These are phyloP conservation scores for Globisporangium alternatum DNA, from an alignment of 352 stramenopile species.

Conservation along the genomic window DNA sequence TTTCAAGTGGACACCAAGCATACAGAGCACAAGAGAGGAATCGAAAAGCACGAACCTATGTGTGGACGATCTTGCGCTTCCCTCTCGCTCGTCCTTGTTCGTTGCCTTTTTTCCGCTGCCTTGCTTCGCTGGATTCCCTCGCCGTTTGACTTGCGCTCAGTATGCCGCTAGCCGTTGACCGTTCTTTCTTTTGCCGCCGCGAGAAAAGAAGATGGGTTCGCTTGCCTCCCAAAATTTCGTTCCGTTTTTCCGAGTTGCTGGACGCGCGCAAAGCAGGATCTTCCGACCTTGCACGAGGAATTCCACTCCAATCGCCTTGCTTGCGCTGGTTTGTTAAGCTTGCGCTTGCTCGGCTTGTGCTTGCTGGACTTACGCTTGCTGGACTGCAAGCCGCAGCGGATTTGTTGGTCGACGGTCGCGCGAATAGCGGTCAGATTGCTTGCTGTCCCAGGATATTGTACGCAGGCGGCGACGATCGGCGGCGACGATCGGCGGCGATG, in stretches of 20 bases:
- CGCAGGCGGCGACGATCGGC: too few relatives aligned
- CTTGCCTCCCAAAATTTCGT: constrained; percentile 10
- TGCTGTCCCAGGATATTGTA: not conserved
- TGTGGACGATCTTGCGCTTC: constrained; percentile 2
- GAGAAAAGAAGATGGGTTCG: constrained; percentile 6
- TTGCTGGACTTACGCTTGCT: not conserved
- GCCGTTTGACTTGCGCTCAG: not conserved
- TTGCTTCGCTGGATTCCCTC: not conserved
- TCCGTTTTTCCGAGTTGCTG: constrained; percentile 8
- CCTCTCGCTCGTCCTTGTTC: not conserved
- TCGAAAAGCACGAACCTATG: not conserved
- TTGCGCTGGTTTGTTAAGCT: not conserved
- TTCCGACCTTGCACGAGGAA: not conserved
- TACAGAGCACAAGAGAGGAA: constrained; percentile 6
- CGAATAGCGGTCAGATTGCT: not conserved
- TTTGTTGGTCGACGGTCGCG: not conserved
- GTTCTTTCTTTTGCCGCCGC: not conserved
- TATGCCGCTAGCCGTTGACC: not conserved
- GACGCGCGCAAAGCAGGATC: not conserved
- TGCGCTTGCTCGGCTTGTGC: not conserved
- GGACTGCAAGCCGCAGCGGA: not conserved
- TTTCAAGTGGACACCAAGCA: not conserved
- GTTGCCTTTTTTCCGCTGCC: not conserved
- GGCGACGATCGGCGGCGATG: too few relatives aligned
- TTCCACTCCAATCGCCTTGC: not conserved